A percentile compares a stretch with the other conserved stretches of the same genome.
Conservation (phyloP, 192 early-diverging fungal species). For the Thoreauomyces humboldtii region DNA sequence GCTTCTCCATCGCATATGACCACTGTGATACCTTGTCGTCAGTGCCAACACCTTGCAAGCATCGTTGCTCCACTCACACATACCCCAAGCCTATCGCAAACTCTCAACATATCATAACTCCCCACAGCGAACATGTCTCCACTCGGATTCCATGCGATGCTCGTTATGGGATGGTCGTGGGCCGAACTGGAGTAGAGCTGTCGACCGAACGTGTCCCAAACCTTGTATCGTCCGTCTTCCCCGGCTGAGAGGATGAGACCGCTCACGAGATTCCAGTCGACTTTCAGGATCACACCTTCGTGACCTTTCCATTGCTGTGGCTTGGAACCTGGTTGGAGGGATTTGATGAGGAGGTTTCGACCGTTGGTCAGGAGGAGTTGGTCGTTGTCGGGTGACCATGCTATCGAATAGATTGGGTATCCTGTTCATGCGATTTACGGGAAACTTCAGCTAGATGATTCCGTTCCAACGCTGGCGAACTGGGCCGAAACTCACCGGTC, state of each 20-base stretch:
- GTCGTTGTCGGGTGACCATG: constrained; percentile 59
- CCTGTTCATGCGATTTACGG: too few species aligned
- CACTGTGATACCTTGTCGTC: constrained; percentile 48
- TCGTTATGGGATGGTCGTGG: constrained; percentile 55
- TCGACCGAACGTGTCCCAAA: constrained; percentile 58
- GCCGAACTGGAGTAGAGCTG: constrained; percentile 47
- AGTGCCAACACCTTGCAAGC: background rate
- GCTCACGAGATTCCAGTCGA: constrained; percentile 57
- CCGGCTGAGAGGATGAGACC: constrained; percentile 57
- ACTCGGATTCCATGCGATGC: constrained; percentile 53
- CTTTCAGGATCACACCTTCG: constrained; percentile 55
- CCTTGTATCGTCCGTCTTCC: constrained; percentile 62
- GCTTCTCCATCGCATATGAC: constrained; percentile 54
- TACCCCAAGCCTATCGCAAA: constrained; percentile 60
- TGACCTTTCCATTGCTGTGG: constrained; percentile 63
- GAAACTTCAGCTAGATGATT: background rate
- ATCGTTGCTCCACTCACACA: background rate
- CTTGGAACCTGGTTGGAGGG: constrained; percentile 53
- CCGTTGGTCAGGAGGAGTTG: constrained; percentile 53
- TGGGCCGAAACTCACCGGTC: constrained; percentile 12
- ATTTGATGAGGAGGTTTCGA: constrained; percentile 54
- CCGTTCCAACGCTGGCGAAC: background rate
- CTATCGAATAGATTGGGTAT: constrained; percentile 51
- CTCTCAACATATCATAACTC: constrained; percentile 45
- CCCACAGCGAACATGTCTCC: constrained; percentile 65